A percentile compares a stretch with the other conserved stretches of the same genome.
These are phyloP conservation scores for Stagonosporopsis tanaceti DNA, from an alignment of 2,329 filamentous ascomycete species.

Conservation along the genomic window DNA sequence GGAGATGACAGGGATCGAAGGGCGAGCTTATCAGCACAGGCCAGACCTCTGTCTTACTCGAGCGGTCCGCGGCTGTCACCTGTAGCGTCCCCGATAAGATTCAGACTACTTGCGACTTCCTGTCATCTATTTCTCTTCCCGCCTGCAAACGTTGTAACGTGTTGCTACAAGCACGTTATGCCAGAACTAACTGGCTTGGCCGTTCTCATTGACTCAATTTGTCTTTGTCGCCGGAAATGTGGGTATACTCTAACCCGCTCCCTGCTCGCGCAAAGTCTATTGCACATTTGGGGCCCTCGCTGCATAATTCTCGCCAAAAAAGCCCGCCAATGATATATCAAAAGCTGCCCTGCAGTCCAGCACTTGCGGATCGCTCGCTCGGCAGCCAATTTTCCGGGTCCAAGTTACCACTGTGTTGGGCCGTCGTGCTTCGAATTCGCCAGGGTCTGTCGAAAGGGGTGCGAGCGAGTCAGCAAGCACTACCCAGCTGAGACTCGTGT, in stretches of 20 bases:
- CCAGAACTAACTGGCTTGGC: background rate
- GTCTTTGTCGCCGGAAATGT: background rate
- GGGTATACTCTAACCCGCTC: constrained; percentile 2
- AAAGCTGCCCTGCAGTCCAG: constrained; percentile 3
- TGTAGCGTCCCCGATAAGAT: constrained; percentile 15
- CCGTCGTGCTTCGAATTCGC: constrained; percentile 1
- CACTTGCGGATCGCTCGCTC: constrained; percentile 15
- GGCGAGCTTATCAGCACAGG: constrained; percentile 26
- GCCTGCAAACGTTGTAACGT: constrained; percentile 16
- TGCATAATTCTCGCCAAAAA: background rate
- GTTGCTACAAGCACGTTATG: constrained; percentile 15
- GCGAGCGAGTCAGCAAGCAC: constrained; percentile 10
- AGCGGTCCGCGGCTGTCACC: constrained; percentile 14
- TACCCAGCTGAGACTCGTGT: constrained; percentile 7
- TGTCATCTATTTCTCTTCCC: constrained; percentile 9
- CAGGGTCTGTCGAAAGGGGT: constrained; percentile 7
- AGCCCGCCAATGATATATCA: constrained; percentile 11
- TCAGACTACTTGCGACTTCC: constrained; percentile 6
- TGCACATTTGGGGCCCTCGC: constrained; percentile 1
- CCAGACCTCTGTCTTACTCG: constrained; percentile 9
- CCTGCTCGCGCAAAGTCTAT: constrained; percentile 10
- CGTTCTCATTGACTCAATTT: background rate
- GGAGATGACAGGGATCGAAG: constrained; percentile 21
- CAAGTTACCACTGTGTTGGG: constrained; percentile 19
- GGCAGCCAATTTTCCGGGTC: constrained; percentile 18